Evolutionary conservation across 208 protist genomes (phyloP).

Genomic region (Trypanosoma caninum): DNA sequence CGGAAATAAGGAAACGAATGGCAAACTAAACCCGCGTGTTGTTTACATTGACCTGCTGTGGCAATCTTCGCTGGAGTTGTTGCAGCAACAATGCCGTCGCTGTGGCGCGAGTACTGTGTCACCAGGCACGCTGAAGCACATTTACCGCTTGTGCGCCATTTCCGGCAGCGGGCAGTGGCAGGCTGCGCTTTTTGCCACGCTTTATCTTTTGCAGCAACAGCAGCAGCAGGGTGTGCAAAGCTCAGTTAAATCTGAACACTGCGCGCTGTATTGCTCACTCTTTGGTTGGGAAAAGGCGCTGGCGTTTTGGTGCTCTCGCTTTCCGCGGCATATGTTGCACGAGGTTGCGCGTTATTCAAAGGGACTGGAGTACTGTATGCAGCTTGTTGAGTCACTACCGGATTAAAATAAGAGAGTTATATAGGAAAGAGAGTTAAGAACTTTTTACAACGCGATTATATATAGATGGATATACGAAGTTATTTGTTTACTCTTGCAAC

Average conservation of each 20-base stretch:
- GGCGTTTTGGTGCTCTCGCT: slow-evolving; percentile 35
- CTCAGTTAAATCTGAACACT: slow-evolving; percentile 25
- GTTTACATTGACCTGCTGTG: slow-evolving; percentile 5
- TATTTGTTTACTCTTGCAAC: no score
- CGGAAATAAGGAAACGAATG: not conserved
- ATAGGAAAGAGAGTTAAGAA: no score
- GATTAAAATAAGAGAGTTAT: no score
- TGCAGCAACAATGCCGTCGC: slow-evolving; percentile 28
- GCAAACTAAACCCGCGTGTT: not conserved
- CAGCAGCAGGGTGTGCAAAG: not conserved
- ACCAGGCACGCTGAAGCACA: slow-evolving; percentile 28
- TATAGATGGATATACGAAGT: no score
- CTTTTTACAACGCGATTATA: no score
- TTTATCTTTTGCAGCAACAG: slow-evolving; percentile 25
- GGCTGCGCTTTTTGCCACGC: slow-evolving; percentile 28
- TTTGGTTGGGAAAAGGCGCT: slow-evolving; percentile 51
- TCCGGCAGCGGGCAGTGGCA: slow-evolving; percentile 7
- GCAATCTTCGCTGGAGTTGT: slow-evolving; percentile 20
- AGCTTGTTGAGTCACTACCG: slow-evolving; percentile 2
- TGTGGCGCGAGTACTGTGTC: slow-evolving; percentile 28
- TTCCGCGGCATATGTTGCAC: slow-evolving; percentile 29
- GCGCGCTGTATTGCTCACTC: slow-evolving; percentile 30
- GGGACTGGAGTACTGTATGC: slow-evolving; percentile 35
- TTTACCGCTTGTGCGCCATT: slow-evolving; percentile 40
- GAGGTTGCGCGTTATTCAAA: slow-evolving; percentile 29